These are phyloP conservation scores for Colletotrichum ledebouriae DNA, from an alignment of 2,329 filamentous ascomycete genomes.

Conservation along the genomic window DNA sequence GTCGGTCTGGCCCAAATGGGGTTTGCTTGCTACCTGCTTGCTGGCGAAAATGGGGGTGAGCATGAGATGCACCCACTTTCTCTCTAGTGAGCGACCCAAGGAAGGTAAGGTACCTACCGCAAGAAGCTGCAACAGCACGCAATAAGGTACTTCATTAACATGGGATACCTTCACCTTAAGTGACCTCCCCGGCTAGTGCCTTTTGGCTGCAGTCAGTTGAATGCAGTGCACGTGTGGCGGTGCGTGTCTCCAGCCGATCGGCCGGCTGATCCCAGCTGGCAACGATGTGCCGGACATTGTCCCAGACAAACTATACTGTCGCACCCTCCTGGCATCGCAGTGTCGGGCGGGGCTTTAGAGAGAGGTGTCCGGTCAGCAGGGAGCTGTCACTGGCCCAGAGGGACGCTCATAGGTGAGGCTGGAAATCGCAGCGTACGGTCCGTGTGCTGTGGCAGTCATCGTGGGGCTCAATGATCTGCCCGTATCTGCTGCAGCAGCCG, in stretches of 20 bases:
- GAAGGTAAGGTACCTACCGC: too few species aligned
- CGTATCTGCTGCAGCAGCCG: constrained; percentile 2
- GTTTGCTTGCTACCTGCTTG: not conserved
- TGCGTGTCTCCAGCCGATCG: constrained; percentile 15
- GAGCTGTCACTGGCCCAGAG: constrained; percentile 30
- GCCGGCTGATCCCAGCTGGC: constrained; percentile 32
- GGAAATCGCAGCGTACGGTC: constrained; percentile 5
- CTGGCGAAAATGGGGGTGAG: not conserved
- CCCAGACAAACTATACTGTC: too few species aligned
- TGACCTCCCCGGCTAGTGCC: constrained; percentile 21
- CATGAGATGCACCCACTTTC: constrained; percentile 9
- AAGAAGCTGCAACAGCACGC: not conserved
- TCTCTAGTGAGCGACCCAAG: constrained; percentile 12
- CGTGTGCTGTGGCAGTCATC: constrained; percentile 17
- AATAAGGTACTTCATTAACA: not conserved
- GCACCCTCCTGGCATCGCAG: too few species aligned
- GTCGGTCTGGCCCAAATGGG: constrained; percentile 36
- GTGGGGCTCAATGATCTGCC: not conserved
- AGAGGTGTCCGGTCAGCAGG: too few species aligned
- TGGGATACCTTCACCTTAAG: not conserved
- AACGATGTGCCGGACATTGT: too few species aligned
- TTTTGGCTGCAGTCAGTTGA: constrained; percentile 9
- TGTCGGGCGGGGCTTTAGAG: too few species aligned
- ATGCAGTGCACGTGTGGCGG: constrained; percentile 24
- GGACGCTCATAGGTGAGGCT: constrained; percentile 16